Base-by-base conservation (phyloP, 495 filamentous ascomycete genomes). In the Cercophora scortea region DNA sequence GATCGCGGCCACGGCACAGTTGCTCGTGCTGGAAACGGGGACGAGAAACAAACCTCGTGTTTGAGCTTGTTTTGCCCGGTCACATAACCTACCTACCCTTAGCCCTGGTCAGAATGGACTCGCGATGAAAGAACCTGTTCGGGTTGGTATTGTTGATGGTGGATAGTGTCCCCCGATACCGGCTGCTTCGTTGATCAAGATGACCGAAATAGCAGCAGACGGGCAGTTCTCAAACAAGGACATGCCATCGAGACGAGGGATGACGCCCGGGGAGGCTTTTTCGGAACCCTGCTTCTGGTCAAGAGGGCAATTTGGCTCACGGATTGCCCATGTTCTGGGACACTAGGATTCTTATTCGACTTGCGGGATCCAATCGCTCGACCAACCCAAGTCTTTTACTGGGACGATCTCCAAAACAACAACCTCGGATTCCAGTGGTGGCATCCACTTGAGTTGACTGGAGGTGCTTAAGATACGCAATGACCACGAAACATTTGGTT, bases 321-420 rank as follows among this genome's bases (percentile, higher is more conserved):
- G 3, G 36, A 38, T 38, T 38, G 36, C 9, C 36, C 36, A 11
- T 13, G 3, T 38, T 38, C 8, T 10, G 36, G 36, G 36, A 12
- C 25, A 39, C 11, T 48, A 61, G 58, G 58, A 45, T 47, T 58
- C 38, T 32, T 50, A 19, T 61, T 55, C 41, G 54, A 57, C 16
- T 47, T 54, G 0, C 39, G 50, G 8, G 54, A 54, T 8, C 50
- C 46, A 4, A 44, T 51, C 1, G 54, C 58, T 34, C 49, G 52
- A 39, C 54, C 58, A 33, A 48, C 54, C 6, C 50, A 56, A 48
- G 47, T 51, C 19, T 54, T 60, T 44, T 57, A 39, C 51, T 57
- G 54, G 54, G 32, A 48, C 36, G 43, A 49, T 45, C 34, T 48
- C 15, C 51, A 44, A 12, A 47, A 50, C 7, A 36, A 16, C 44